Base-by-base conservation (phyloP, 768 basidiomycete species). In the Leccinum fibrillosum region DNA sequence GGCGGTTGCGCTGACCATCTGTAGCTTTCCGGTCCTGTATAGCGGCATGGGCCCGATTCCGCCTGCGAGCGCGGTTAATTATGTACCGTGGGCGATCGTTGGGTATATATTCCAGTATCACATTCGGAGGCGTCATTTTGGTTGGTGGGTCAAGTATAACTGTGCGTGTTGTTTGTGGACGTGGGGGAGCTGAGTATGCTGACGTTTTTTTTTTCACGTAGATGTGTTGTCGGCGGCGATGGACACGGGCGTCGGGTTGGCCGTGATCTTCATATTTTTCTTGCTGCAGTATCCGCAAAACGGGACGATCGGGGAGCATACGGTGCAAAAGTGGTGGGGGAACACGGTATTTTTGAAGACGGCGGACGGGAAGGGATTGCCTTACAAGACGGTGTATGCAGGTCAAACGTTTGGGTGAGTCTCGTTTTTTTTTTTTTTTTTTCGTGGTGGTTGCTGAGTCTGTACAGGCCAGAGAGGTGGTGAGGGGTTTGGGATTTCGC, bases 181-280 rank as follows among this genome's bases (percentile, higher is more conserved):
- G 9, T 3, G 11, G 10, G 45, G n/a, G 3, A 8, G 23, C 35
- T 5, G n/a, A 26, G 10, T 5, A 4, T 21, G 45, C 66, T 83
- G 19, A 56, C 5, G 25, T 25, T 17, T 45, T 45, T 8, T 26
- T 8, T 8, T 9, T 32, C 4, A 12, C 32, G 35, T 52, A 79
- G 78, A 88, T 61, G 83, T 89, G 19, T 71, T 89, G n/a, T 89
- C 87, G 7, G 86, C 87, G 10, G 88, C 85, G 4, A 64, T 90
- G 63, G 88, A 89, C 63, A 80, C 88, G 13, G 87, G 89, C n/a
- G 75, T 88, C 9, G 86, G 86, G 0, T 62, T 88, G 17, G 72
- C 79, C 21, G 71, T 80, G 3, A 72, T 89, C 25, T 23, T 84
- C 49, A 79, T 87, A 44, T 86, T 84, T 74, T 86, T 86, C 69